Evolutionary conservation across 371 early-diverging fungal species (phyloP).

Genomic region (Gilbertella persicaria): DNA sequence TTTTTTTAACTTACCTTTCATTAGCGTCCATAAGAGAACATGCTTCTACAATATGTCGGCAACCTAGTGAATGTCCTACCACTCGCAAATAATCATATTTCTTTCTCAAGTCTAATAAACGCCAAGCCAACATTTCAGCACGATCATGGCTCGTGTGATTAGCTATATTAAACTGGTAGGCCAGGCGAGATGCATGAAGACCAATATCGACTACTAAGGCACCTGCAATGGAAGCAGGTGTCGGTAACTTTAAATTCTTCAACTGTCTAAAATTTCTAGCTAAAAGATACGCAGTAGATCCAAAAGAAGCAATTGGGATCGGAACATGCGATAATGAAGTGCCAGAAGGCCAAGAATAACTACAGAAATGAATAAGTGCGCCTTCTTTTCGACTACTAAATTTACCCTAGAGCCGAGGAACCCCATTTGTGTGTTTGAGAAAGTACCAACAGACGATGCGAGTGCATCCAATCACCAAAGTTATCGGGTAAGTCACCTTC

Average conservation of each 20-base stretch:
- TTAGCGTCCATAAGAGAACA: slow-evolving; percentile 35
- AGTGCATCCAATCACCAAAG: slow-evolving; percentile 54
- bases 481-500: slow-evolving; percentile 51
- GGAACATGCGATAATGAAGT: slow-evolving; percentile 34
- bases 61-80: slow-evolving; percentile 51
- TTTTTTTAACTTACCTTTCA: slow-evolving; percentile 28
- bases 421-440: slow-evolving; percentile 43
- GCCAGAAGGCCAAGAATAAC: slow-evolving; percentile 58
- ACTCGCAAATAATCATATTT: slow-evolving; percentile 45
- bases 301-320: slow-evolving; percentile 42
- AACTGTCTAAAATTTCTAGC: slow-evolving; percentile 33
- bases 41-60: slow-evolving; percentile 52
- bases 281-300: slow-evolving; percentile 40
- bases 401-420: slow-evolving; percentile 46
- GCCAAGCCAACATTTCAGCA: slow-evolving; percentile 50
- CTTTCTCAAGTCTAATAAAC: slow-evolving; percentile 39
- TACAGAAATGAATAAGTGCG: too few species aligned
- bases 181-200: slow-evolving; percentile 42
- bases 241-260: slow-evolving; percentile 35
- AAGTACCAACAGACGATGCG: slow-evolving; percentile 45
- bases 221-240: slow-evolving; percentile 42
- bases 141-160: slow-evolving; percentile 39
- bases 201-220: slow-evolving; percentile 42
- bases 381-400: slow-evolving; percentile 11
- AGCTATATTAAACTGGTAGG: slow-evolving; percentile 44